A percentile compares a stretch with the other conserved stretches of the same genome.
Conservation (phyloP, 148 eudicot species). For the Camellia lanceoleosa region DNA sequence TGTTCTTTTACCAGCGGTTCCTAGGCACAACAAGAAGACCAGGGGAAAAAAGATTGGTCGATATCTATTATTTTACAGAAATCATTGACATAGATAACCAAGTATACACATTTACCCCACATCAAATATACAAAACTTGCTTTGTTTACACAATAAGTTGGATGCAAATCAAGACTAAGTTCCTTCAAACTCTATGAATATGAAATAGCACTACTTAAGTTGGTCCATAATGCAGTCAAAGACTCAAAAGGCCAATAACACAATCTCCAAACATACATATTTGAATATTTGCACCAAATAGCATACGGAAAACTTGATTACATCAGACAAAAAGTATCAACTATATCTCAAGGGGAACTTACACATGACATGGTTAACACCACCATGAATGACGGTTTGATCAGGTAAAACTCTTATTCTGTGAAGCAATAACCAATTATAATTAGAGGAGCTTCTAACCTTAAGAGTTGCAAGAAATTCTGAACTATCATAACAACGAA, state of each 20-base stretch:
- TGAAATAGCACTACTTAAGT: neutral
- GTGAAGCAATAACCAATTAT: neutral
- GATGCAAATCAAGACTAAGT: neutral
- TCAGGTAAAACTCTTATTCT: constrained; percentile 1
- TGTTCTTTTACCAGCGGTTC: too few relatives aligned
- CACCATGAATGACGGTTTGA: neutral
- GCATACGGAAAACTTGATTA: neutral
- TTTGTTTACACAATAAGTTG: neutral
- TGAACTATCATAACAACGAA: constrained; percentile 75
- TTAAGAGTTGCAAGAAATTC: constrained; percentile 84
- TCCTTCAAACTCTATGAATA: neutral
- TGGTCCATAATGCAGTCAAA: neutral
- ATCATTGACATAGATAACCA: neutral
- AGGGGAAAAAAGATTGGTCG: neutral
- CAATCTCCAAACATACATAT: neutral
- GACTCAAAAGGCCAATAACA: neutral
- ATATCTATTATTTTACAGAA: too few relatives aligned
- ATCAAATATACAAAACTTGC: neutral
- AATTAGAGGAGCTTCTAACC: constrained; percentile 35
- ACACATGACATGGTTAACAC: neutral
- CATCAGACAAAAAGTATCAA: neutral
- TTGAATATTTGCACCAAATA: neutral
- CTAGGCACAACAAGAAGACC: too few relatives aligned
- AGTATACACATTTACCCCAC: neutral
- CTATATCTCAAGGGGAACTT: neutral